Evolutionary conservation across 805 yeast species (phyloP).

Genomic region (Ogataea dorogensis): DNA sequence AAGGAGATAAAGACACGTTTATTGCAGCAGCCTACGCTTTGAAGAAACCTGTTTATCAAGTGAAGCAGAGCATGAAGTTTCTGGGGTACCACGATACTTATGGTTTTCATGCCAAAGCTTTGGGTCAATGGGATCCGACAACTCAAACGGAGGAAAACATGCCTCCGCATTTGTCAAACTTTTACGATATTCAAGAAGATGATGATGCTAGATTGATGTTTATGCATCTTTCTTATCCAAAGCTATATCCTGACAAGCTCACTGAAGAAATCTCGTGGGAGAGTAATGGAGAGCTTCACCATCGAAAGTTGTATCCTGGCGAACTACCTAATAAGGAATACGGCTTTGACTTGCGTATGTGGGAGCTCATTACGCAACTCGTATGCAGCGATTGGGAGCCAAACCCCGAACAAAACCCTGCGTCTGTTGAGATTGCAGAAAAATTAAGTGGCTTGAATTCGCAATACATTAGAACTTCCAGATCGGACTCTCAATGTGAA

Average conservation of each 20-base stretch:
- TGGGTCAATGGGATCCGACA: constrained; percentile 43
- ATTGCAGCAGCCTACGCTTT: constrained; percentile 60
- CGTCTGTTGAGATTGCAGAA: constrained; percentile 18
- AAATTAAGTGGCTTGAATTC: constrained; percentile 27
- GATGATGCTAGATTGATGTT: constrained; percentile 36
- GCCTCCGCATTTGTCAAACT: constrained; percentile 5
- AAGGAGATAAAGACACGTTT: constrained; percentile 78
- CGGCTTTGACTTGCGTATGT: constrained; percentile 41
- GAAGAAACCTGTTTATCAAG: constrained; percentile 40
- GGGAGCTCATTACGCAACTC: constrained; percentile 38
- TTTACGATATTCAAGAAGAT: constrained; percentile 33
- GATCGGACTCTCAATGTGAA: constrained; percentile 32
- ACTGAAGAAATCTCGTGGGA: constrained; percentile 19
- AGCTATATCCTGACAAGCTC: constrained; percentile 35
- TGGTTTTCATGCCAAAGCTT: constrained; percentile 40
- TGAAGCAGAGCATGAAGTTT: constrained; percentile 49
- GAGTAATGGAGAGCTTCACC: constrained; percentile 17
- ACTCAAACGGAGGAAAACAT: constrained; percentile 32
- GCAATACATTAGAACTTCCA: constrained; percentile 29
- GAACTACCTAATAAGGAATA: constrained; percentile 27
- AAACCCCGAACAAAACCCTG: constrained; percentile 13
- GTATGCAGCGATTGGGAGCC: constrained; percentile 30
- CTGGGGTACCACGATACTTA: constrained; percentile 44
- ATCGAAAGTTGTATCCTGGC: constrained; percentile 35
- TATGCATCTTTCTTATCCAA: constrained; percentile 64